Percentiles rank a stretch among this genome's conserved stretches.
phyloP scores from a whole-genome alignment of 768 basidiomycete genomes.

The Leccinum rimulosum region DNA sequence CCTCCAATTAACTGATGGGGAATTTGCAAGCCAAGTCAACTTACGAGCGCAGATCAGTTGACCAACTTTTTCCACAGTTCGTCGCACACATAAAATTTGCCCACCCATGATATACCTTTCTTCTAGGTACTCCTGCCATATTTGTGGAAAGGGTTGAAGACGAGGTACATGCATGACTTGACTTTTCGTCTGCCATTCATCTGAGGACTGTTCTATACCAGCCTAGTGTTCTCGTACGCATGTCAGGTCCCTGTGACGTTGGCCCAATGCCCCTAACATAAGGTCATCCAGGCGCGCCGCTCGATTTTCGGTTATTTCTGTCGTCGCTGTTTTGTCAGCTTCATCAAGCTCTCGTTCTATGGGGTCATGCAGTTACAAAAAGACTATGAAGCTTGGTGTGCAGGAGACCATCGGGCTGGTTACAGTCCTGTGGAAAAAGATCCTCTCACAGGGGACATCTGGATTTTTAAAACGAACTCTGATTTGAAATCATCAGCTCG shows the following conservation, averaged over 20 bases:
- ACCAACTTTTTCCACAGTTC: slow-evolving; percentile 54
- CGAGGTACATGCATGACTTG: slow-evolving; percentile 37
- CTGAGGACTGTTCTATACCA: slow-evolving; percentile 14
- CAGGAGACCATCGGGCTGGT: slow-evolving; percentile 45
- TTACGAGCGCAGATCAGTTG: slow-evolving; percentile 56
- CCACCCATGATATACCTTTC: background rate
- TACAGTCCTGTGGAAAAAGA: slow-evolving; percentile 53
- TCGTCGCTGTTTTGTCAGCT: slow-evolving; percentile 73
- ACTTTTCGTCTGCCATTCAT: background rate
- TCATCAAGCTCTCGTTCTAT: slow-evolving; percentile 71
- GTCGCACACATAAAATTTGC: slow-evolving; percentile 6
- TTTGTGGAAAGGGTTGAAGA: slow-evolving; percentile 58
- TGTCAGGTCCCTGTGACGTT: slow-evolving; percentile 11
- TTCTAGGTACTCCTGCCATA: slow-evolving; percentile 52
- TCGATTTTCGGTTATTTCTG: slow-evolving; percentile 82
- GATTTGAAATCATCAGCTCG: slow-evolving; percentile 70
- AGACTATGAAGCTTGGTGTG: slow-evolving; percentile 66
- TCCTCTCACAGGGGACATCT: slow-evolving; percentile 45
- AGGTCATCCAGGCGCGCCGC: slow-evolving; percentile 52
- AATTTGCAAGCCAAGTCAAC: slow-evolving; percentile 42
- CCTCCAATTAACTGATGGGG: slow-evolving; percentile 17
- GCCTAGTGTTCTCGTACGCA: slow-evolving; percentile 28
- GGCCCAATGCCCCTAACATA: background rate
- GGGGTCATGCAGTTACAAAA: slow-evolving; percentile 64
- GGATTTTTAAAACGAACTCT: slow-evolving; percentile 57